Conservation (phyloP, 2,329 filamentous ascomycete genomes). For the Aspergillus novoparasiticus region DNA sequence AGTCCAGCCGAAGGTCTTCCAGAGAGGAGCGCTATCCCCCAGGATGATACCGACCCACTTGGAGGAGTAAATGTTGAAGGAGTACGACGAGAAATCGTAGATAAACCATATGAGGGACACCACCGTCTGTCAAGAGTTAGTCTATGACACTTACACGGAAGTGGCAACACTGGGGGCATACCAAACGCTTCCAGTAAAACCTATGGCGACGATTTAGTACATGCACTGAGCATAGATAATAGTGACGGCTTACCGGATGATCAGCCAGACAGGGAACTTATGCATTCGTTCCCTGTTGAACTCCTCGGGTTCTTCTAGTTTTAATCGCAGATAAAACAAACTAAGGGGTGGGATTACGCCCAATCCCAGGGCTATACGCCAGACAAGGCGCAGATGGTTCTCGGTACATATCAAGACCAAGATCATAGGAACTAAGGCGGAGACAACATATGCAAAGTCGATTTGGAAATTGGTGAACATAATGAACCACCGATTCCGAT, state of each 20-base stretch:
- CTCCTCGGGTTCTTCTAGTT: slow-evolving; percentile 76
- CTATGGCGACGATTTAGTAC: slow-evolving; percentile 29
- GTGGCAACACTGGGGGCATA: slow-evolving; percentile 20
- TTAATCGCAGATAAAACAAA: slow-evolving; percentile 70
- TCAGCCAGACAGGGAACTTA: slow-evolving; percentile 55
- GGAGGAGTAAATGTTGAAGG: slow-evolving; percentile 82
- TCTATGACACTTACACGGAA: background rate
- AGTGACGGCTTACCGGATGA: slow-evolving; percentile 45
- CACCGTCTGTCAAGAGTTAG: slow-evolving; percentile 43
- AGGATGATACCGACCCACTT: slow-evolving; percentile 63
- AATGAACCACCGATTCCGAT: slow-evolving; percentile 88
- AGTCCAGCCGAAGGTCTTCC: slow-evolving; percentile 84
- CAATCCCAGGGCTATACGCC: slow-evolving; percentile 79
- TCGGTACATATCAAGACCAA: slow-evolving; percentile 62
- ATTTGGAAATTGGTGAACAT: slow-evolving; percentile 89
- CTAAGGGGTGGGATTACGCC: slow-evolving; percentile 76
- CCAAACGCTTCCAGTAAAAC: slow-evolving; percentile 75
- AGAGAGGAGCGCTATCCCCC: slow-evolving; percentile 62
- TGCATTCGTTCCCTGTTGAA: slow-evolving; percentile 72
- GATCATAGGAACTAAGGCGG: slow-evolving; percentile 74
- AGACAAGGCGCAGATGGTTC: slow-evolving; percentile 71
- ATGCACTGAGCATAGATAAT: slow-evolving; percentile 49
- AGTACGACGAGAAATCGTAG: slow-evolving; percentile 83
- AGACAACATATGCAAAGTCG: slow-evolving; percentile 79
- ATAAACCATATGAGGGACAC: slow-evolving; percentile 83